Percentiles rank a stretch among this genome's conserved stretches.
Conservation (phyloP, 2,329 filamentous ascomycete genomes). For the Pseudogymnoascus sp. region DNA sequence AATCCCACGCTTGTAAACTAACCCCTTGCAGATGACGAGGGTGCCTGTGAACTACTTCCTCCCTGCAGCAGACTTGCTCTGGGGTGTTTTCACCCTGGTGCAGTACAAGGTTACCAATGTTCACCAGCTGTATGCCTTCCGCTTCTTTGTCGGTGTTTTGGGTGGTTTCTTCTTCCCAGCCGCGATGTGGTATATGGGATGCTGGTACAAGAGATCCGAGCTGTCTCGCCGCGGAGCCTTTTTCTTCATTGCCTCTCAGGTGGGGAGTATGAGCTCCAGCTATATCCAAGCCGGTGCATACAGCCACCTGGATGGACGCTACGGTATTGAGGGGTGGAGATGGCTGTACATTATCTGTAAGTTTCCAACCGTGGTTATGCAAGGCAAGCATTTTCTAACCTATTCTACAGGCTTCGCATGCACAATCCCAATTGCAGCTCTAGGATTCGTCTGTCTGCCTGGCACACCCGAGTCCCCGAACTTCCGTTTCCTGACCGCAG, state of each 20-base stretch:
- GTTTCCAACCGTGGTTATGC: background rate
- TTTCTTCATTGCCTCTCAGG: conserved; percentile 13
- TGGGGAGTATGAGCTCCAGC: conserved; percentile 12
- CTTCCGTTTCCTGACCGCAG: conserved; percentile 13
- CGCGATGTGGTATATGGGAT: conserved; percentile 21
- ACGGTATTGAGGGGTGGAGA: conserved; percentile 49
- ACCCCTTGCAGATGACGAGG: conserved; percentile 11
- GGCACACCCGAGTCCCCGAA: conserved; percentile 16
- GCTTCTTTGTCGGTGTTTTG: conserved; percentile 34
- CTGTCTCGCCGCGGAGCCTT: conserved; percentile 9
- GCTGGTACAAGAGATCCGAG: conserved; percentile 14
- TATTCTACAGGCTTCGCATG: conserved; percentile 24
- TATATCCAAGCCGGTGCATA: conserved; percentile 41
- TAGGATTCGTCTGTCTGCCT: conserved; percentile 22
- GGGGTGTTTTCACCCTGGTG: conserved; percentile 10
- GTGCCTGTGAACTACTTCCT: conserved; percentile 14
- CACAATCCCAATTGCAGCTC: conserved; percentile 23
- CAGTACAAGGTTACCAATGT: conserved; percentile 28
- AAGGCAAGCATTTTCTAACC: background rate
- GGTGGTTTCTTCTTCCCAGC: conserved; percentile 32
- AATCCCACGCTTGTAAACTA: background rate
- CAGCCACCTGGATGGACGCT: conserved; percentile 43
- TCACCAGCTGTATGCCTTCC: conserved; percentile 29
- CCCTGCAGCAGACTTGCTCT: conserved; percentile 12
- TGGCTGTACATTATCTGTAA: conserved; percentile 41